Evolutionary conservation across 305 asterid species (phyloP), one percentile per base, ranked within the genome.

Genomic region (Stenogyne calaminthoides): DNA sequence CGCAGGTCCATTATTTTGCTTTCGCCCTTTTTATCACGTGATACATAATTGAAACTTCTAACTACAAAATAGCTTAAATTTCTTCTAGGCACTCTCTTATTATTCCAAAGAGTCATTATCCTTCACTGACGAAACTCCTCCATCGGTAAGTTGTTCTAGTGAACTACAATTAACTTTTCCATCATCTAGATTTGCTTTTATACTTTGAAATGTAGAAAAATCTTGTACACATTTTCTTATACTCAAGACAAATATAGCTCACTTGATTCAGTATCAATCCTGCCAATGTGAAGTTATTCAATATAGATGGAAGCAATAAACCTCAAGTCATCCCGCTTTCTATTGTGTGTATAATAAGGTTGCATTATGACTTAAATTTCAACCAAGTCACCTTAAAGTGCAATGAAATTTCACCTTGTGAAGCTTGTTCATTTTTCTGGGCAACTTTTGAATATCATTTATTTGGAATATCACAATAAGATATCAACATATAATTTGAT

Each of bases 91-190:
- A 94, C 78, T 84, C 91, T 2, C 93, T 94, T 69, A 85, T 94
- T 72, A 91, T 94, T 73, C 99, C 99, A 11, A 94, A 94, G 81
- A 73, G 82, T 44, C 99, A 94, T 84, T 91, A 84, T 82, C 84
- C 93, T 75, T 88, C 97, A 58, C 59, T 94, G 80, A 86, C 60
- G 88, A 81, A 59, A 94, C 99, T 81, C 93, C 99, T 77, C 92
- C 99, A 72, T 82, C 86, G 8, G 99, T 91, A 83, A 87, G 96
- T 81, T 72, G 54, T 67, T 64, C 66, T 59, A 29, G 19, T 67
- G 34, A 20, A 18, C 62, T 32, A 15, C 14, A 15, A 22, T 51
- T 47, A n/a, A 55, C 44, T 72, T 12, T 16, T 63, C 27, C 39
- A 19, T 58, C 67, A 47, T 74, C 44, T 15, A 51, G 8, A 19